phyloP scores from a whole-genome alignment of 805 yeast genomes.

The Candida fluviatilis region DNA sequence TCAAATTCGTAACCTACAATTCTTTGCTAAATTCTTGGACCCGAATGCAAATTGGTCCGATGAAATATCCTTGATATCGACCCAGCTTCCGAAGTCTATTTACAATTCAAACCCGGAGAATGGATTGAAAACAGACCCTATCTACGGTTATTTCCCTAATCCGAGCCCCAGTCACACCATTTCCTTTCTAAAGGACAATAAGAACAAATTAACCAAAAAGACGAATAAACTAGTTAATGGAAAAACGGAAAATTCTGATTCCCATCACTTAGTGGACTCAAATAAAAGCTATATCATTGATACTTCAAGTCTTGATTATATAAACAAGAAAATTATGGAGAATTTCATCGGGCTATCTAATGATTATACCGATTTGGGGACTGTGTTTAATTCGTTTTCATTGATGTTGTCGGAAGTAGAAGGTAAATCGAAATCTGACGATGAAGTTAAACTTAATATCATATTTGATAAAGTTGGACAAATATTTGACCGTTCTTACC shows the following conservation, averaged over 20 bases:
- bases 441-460: conserved; percentile 28
- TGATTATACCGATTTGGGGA: conserved; percentile 74
- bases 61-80: conserved; percentile 37
- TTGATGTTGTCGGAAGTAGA: conserved; percentile 37
- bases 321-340: conserved; percentile 50
- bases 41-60: conserved; percentile 85
- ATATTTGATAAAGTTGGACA: conserved; percentile 78
- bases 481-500: conserved; percentile 66
- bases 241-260: background rate
- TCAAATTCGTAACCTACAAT: conserved; percentile 52
- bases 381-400: conserved; percentile 50
- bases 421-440: conserved; percentile 18
- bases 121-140: conserved; percentile 32
- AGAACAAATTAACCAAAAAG: conserved; percentile 21
- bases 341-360: conserved; percentile 56
- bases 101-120: conserved; percentile 44
- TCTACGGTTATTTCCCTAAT: conserved; percentile 31
- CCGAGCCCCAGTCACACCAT: conserved; percentile 27
- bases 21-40: conserved; percentile 75
- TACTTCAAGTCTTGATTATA: conserved; percentile 50
- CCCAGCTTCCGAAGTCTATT: conserved; percentile 38
- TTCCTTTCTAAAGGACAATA: conserved; percentile 30
- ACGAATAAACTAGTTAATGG: conserved; percentile 16
- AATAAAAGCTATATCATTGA: conserved; percentile 13
- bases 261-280: conserved; percentile 1